Conservation (phyloP, 1,139 yeast species). For the Casaregolazyma suthepensis region DNA sequence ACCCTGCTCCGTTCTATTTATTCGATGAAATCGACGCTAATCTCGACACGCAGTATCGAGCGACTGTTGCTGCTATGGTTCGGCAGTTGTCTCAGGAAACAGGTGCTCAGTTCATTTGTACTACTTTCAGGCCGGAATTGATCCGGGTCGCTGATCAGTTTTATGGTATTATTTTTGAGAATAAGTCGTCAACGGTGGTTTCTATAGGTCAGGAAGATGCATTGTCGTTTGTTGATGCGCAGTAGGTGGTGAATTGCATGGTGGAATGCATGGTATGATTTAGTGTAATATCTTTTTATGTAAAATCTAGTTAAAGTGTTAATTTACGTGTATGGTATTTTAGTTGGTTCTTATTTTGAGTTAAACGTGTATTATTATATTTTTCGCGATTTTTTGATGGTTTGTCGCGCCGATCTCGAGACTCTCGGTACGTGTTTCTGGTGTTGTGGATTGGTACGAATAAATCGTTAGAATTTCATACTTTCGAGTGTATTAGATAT, state of each 20-base stretch:
- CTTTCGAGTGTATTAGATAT: neutral
- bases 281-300: no score
- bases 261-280: no score
- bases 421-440: neutral
- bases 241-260: conserved; percentile 1
- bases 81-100: conserved; percentile 48
- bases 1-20: conserved; percentile 94
- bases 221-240: conserved; percentile 64
- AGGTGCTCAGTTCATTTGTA: conserved; percentile 84
- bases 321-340: neutral
- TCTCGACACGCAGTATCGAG: conserved; percentile 84
- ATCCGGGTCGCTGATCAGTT: conserved; percentile 78
- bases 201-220: conserved; percentile 73
- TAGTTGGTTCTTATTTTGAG: neutral
- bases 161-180: conserved; percentile 79
- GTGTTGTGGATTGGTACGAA: neutral
- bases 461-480: neutral
- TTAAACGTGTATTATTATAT: neutral
- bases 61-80: conserved; percentile 78
- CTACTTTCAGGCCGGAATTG: conserved; percentile 94
- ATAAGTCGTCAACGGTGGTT: conserved; percentile 74
- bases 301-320: neutral
- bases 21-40: conserved; percentile 97
- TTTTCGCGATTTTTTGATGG: neutral
- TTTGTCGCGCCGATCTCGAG: neutral